Evolutionary conservation across 2,329 filamentous ascomycete genomes (phyloP).

Genomic region (Harringtonia lauricola): DNA sequence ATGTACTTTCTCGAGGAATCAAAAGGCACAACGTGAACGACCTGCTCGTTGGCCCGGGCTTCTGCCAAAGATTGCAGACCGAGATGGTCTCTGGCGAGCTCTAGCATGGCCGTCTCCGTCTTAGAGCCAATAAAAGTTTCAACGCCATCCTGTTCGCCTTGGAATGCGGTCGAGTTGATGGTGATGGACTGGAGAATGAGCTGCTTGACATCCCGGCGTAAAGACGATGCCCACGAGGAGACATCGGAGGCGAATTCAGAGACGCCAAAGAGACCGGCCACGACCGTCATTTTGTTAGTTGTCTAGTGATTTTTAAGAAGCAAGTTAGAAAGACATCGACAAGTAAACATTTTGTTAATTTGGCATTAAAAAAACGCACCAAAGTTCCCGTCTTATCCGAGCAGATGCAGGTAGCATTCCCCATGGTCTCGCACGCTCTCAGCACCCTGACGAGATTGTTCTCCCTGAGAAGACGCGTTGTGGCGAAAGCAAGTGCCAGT

Average conservation of each 20-base stretch:
- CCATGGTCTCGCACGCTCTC: conserved; percentile 73
- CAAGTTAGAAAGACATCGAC: too few species aligned
- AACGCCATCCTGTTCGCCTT: conserved; percentile 56
- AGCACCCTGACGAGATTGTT: conserved; percentile 68
- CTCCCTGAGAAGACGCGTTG: conserved; percentile 65
- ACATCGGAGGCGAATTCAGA: conserved; percentile 21
- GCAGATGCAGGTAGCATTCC: conserved; percentile 51
- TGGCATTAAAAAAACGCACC: too few species aligned
- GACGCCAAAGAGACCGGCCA: neutral
- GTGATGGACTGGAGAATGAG: conserved; percentile 49
- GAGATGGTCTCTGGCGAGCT: conserved; percentile 54
- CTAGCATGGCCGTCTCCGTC: conserved; percentile 63
- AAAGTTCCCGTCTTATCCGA: conserved; percentile 59
- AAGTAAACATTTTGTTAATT: conserved; percentile 40
- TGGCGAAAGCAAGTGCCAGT: conserved; percentile 64
- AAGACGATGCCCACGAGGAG: conserved; percentile 32
- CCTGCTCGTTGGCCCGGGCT: conserved; percentile 39
- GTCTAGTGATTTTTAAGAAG: neutral
- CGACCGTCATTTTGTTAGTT: conserved; percentile 1
- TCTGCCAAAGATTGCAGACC: conserved; percentile 55
- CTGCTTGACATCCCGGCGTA: conserved; percentile 35
- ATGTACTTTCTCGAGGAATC: conserved; percentile 67
- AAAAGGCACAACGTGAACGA: conserved; percentile 61
- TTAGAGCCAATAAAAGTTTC: conserved; percentile 65
- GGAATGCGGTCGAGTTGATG: conserved; percentile 65